Evolutionary conservation across 2,329 filamentous ascomycete species (phyloP).

Genomic region (Xylaria sp.): DNA sequence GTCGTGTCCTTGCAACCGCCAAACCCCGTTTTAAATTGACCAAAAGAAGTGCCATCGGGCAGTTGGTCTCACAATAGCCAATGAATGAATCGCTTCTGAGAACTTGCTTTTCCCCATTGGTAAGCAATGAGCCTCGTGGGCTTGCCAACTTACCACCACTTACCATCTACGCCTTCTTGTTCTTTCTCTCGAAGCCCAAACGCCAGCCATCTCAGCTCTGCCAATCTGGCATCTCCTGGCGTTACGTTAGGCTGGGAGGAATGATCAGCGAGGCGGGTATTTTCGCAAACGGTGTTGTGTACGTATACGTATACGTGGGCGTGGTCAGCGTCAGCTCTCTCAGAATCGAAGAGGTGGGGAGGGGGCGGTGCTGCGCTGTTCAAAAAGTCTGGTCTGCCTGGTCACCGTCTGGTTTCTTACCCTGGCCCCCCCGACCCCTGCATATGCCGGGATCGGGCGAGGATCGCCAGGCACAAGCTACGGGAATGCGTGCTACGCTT

Average conservation of each 20-base stretch:
- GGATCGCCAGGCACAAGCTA: conserved; percentile 25
- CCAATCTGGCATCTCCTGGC: not conserved
- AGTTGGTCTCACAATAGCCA: not conserved
- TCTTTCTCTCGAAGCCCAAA: not conserved
- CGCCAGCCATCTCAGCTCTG: not conserved
- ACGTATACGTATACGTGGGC: not conserved
- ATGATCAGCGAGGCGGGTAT: conserved; percentile 1
- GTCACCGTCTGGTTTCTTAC: not conserved
- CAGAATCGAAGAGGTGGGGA: too few relatives aligned
- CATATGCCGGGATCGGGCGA: conserved; percentile 12
- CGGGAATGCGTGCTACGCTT: conserved; percentile 14
- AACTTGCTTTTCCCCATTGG: not conserved
- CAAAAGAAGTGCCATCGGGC: not conserved
- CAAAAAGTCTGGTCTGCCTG: not conserved
- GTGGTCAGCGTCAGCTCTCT: conserved; percentile 16
- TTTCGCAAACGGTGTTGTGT: not conserved
- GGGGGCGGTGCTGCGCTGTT: conserved; percentile 20
- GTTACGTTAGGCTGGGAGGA: not conserved
- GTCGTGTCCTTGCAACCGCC: not conserved
- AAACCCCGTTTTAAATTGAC: conserved; percentile 1
- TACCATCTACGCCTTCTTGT: not conserved
- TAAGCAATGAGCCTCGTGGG: not conserved
- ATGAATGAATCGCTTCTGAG: too few relatives aligned
- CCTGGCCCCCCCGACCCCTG: conserved; percentile 20
- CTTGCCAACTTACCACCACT: not conserved